These are phyloP conservation scores for Saraca asoca DNA, from an alignment of 331 rosid species.

Conservation along the genomic window DNA sequence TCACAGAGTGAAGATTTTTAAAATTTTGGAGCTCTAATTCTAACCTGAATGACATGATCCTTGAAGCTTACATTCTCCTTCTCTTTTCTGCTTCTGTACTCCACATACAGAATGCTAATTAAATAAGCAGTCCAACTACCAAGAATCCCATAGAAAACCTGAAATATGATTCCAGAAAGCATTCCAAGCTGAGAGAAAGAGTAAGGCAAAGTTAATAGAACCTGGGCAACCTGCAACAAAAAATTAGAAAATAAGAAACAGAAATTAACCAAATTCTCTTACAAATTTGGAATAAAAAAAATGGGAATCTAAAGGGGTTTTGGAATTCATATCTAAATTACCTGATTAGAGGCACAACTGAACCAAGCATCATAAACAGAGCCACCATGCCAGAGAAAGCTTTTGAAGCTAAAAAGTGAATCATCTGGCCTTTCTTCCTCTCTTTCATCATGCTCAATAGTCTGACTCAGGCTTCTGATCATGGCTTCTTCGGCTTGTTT, in stretches of 20 bases:
- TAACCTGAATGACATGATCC: constrained; percentile 93
- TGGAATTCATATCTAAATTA: constrained; percentile 9
- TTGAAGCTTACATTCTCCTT: constrained; percentile 87
- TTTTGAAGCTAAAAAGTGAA: constrained; percentile 46
- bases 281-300: background rate
- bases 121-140: constrained; percentile 97
- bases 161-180: constrained; percentile 75
- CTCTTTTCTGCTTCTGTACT: constrained; percentile 79
- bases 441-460: constrained; percentile 46
- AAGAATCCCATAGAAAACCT: constrained; percentile 72
- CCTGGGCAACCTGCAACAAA: constrained; percentile 82
- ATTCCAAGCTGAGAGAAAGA: constrained; percentile 89
- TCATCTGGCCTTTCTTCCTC: constrained; percentile 47
- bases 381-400: constrained; percentile 88
- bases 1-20: background rate
- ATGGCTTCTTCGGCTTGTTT: constrained; percentile 80
- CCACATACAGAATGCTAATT: constrained; percentile 81
- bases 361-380: constrained; percentile 96
- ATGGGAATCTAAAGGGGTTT: background rate
- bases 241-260: background rate
- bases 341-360: constrained; percentile 94
- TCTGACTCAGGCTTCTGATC: constrained; percentile 51
- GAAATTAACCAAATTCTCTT: constrained; percentile 12
- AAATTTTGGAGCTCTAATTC: background rate
- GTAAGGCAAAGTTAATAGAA: constrained; percentile 80